Percentiles rank a stretch among this genome's conserved stretches.
phyloP scores from a whole-genome alignment of 257 asterid genomes.

The Hygrophila difformis region DNA sequence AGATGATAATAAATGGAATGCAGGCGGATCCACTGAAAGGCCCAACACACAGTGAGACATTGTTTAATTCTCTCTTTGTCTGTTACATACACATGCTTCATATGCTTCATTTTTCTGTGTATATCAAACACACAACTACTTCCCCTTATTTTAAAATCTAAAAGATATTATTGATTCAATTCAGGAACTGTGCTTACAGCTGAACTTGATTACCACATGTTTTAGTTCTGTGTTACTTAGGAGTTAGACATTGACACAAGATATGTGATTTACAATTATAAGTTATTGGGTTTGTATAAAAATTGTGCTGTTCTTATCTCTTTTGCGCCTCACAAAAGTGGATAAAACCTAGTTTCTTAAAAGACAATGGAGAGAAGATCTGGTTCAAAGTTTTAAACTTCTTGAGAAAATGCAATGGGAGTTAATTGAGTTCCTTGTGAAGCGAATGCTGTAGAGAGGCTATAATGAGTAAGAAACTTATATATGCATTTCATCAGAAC shows the following conservation, averaged over 20 bases:
- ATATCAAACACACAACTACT: no score
- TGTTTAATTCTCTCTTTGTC: constrained; percentile 4
- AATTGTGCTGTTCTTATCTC: constrained; percentile 1
- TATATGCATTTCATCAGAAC: no score
- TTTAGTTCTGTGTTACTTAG: no score
- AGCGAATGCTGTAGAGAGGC: no score
- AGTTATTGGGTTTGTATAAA: no score
- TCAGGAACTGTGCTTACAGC: no score
- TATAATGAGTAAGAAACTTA: no score
- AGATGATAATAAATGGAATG: constrained; percentile 48
- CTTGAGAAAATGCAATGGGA: not conserved
- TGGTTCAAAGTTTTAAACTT: not conserved
- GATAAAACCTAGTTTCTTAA: not conserved
- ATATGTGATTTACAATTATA: no score
- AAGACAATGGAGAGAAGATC: not conserved
- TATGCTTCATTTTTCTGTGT: constrained; percentile 1
- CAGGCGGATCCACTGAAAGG: constrained; percentile 56
- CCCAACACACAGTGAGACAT: constrained; percentile 14
- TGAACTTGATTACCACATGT: no score
- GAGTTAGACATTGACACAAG: no score
- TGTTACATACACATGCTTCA: not conserved
- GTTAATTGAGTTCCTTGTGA: not conserved
- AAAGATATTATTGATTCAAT: no score
- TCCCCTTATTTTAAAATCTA: no score
- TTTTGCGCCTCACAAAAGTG: constrained; percentile 3